A percentile compares a stretch with the other conserved stretches of the same genome.
Evolutionary conservation across 441 rosid genomes (phyloP).

Genomic region (Adansonia grandidieri): DNA sequence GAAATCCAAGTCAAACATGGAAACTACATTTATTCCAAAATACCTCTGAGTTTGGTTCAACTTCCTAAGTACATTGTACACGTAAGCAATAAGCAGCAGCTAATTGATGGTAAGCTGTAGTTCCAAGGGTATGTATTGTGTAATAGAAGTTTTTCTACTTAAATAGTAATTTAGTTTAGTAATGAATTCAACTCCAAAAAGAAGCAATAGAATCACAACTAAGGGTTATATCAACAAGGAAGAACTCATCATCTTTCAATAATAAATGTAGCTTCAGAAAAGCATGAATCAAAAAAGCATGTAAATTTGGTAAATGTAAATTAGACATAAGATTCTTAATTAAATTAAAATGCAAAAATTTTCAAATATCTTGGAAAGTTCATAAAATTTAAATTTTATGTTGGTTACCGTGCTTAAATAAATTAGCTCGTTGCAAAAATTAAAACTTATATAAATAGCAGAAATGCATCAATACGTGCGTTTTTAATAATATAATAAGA

Average conservation of each 20-base stretch:
- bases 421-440: too few species aligned
- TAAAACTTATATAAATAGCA: too few species aligned
- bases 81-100: constrained; percentile 77
- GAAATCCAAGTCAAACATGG: constrained; percentile 27
- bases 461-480: too few species aligned
- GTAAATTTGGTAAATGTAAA: too few species aligned
- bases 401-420: too few species aligned
- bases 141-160: constrained; percentile 43
- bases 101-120: constrained; percentile 49
- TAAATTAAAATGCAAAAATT: too few species aligned
- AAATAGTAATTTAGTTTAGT: constrained; percentile 32
- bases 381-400: too few species aligned
- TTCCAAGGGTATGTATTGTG: constrained; percentile 33
- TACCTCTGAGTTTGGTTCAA: constrained; percentile 87
- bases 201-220: constrained; percentile 29
- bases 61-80: constrained; percentile 75
- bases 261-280: too few species aligned
- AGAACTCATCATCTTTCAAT: neutral
- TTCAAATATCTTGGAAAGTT: too few species aligned
- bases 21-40: constrained; percentile 37
- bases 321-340: too few species aligned
- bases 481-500: too few species aligned
- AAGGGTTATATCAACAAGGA: constrained; percentile 17
- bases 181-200: constrained; percentile 29
- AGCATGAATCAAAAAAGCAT: too few species aligned